A percentile compares a stretch with the other conserved stretches of the same genome.
Conservation (phyloP, 768 basidiomycete genomes). For the Chiua virens region DNA sequence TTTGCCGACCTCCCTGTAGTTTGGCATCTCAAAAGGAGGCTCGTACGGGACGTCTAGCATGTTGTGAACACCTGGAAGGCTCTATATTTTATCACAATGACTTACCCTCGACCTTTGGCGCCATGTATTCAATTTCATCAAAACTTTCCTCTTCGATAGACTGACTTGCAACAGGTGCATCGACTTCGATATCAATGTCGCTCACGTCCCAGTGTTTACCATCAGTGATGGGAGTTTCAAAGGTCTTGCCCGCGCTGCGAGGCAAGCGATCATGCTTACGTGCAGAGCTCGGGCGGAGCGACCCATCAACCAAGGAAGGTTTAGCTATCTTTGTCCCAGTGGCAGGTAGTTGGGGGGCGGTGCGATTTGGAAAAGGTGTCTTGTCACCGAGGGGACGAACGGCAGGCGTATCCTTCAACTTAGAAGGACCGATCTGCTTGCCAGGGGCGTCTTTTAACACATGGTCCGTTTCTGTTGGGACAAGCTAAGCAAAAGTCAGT, state of each 20-base stretch:
- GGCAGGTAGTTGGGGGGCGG: slow-evolving; percentile 33
- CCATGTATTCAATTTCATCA: slow-evolving; percentile 57
- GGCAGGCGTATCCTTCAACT: slow-evolving; percentile 22
- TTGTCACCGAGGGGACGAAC: slow-evolving; percentile 66
- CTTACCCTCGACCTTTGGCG: slow-evolving; percentile 51
- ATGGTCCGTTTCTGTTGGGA: slow-evolving; percentile 19
- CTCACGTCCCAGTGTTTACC: slow-evolving; percentile 79
- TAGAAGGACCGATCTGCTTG: slow-evolving; percentile 30
- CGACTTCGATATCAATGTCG: slow-evolving; percentile 46
- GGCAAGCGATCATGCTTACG: slow-evolving; percentile 63
- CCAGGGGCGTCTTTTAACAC: slow-evolving; percentile 18
- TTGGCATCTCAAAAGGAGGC: slow-evolving; percentile 49
- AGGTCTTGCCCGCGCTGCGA: slow-evolving; percentile 46
- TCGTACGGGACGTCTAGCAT: slow-evolving; percentile 41
- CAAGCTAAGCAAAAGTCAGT: neutral
- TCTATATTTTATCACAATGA: neutral
- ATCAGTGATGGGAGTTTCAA: slow-evolving; percentile 65
- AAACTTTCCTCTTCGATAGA: slow-evolving; percentile 33
- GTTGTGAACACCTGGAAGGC: slow-evolving; percentile 2
- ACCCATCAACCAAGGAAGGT: slow-evolving; percentile 40
- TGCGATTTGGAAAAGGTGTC: slow-evolving; percentile 73
- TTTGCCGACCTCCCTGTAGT: slow-evolving; percentile 44
- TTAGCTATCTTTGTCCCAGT: slow-evolving; percentile 38
- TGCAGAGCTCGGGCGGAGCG: slow-evolving; percentile 64
- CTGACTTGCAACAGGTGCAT: slow-evolving; percentile 20